Evolutionary conservation across 2,329 filamentous ascomycete species (phyloP).

Genomic region (Pseudofabraea citricarpa): DNA sequence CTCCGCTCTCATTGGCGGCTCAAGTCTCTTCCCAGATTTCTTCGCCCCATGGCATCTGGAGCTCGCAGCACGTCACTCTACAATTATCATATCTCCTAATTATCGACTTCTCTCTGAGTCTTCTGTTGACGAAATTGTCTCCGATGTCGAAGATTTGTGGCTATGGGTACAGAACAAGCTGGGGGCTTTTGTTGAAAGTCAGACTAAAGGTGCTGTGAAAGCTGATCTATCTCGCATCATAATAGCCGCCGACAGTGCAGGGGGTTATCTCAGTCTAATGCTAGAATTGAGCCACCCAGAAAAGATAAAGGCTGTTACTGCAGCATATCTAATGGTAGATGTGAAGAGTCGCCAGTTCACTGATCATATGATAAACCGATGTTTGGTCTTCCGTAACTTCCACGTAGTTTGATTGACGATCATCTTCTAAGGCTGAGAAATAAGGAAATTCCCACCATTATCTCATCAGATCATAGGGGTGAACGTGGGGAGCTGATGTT

Average conservation of each 20-base stretch:
- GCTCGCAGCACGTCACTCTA: not conserved
- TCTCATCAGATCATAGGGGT: not conserved
- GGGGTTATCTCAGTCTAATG: not conserved
- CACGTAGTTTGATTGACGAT: not conserved
- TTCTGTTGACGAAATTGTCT: slow-evolving; percentile 37
- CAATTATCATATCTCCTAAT: slow-evolving; percentile 39
- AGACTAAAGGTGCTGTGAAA: not conserved
- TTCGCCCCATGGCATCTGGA: not conserved
- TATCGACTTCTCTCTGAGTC: slow-evolving; percentile 46
- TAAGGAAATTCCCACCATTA: not conserved
- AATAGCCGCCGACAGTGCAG: not conserved
- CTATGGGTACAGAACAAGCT: slow-evolving; percentile 32
- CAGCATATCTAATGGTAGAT: not conserved
- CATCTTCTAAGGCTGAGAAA: not conserved
- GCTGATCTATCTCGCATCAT: not conserved
- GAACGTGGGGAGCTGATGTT: not conserved
- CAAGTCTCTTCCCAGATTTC: not conserved
- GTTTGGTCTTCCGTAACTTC: not conserved
- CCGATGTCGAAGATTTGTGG: slow-evolving; percentile 43
- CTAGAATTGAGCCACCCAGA: not conserved
- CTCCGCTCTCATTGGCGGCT: not conserved
- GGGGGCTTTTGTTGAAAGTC: not conserved
- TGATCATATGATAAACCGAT: not conserved
- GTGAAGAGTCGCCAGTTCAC: not conserved
- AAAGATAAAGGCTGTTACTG: not conserved